Evolutionary conservation across 352 stramenopile species (phyloP).

Genomic region (Chrysophaeum taylorii): DNA sequence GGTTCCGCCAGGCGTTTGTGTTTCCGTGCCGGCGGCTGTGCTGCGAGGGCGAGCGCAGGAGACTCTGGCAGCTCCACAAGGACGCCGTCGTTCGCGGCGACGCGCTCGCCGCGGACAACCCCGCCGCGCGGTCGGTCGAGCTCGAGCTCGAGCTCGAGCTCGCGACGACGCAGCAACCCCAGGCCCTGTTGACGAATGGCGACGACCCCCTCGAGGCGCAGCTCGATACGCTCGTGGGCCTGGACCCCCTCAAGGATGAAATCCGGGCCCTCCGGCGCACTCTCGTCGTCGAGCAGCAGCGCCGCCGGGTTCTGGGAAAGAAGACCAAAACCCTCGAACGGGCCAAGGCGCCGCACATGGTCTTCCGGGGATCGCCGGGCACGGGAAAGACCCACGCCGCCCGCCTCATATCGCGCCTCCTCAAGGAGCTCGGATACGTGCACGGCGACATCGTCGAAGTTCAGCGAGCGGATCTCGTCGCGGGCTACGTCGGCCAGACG

Average conservation of each 20-base stretch:
- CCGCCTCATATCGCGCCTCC: slow-evolving; percentile 59
- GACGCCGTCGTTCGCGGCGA: neutral
- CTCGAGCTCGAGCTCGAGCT: slow-evolving; percentile 35
- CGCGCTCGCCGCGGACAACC: neutral
- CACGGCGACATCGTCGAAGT: slow-evolving; percentile 65
- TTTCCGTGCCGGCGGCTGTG: neutral
- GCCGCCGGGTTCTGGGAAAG: slow-evolving; percentile 1
- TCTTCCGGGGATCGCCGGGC: slow-evolving; percentile 65
- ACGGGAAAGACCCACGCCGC: slow-evolving; percentile 74
- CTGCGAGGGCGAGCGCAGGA: neutral
- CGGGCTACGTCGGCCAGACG: slow-evolving; percentile 69
- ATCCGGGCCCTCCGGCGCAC: slow-evolving; percentile 44
- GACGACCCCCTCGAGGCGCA: slow-evolving; percentile 45
- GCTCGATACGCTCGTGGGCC: slow-evolving; percentile 41
- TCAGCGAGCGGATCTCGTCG: slow-evolving; percentile 68
- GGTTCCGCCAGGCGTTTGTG: neutral
- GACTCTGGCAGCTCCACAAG: neutral
- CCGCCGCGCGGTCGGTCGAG: slow-evolving; percentile 46
- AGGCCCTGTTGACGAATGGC: slow-evolving; percentile 18
- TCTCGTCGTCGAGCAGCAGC: slow-evolving; percentile 30
- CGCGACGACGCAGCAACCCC: no score
- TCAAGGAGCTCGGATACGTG: slow-evolving; percentile 71
- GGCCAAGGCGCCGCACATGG: slow-evolving; percentile 45
- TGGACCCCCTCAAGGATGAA: slow-evolving; percentile 53
- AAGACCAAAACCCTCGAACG: no score